phyloP scores from a whole-genome alignment of 2,329 filamentous ascomycete genomes.

The Hirsutella thompsonii region DNA sequence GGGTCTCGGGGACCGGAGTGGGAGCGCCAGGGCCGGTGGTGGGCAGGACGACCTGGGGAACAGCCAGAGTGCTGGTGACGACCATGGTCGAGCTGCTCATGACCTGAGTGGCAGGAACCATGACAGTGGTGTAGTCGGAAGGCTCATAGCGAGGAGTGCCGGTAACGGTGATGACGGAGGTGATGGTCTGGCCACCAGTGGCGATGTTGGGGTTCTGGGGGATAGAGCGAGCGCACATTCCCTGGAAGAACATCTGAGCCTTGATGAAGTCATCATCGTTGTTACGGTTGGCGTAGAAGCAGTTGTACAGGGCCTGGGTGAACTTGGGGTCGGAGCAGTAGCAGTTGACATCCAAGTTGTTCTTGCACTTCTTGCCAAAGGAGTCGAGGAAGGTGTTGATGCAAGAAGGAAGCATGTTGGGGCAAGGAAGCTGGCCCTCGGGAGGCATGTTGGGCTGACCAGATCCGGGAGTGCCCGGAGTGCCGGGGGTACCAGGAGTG shows the following conservation, averaged over 20 bases:
- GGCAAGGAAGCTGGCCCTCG: slow-evolving; percentile 39
- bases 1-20: slow-evolving; percentile 5
- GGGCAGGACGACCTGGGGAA: slow-evolving; percentile 37
- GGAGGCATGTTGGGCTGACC: too few relatives aligned
- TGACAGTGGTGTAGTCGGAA: slow-evolving; percentile 37
- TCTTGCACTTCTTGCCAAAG: slow-evolving; percentile 50
- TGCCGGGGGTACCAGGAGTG: too few relatives aligned
- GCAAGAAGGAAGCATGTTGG: slow-evolving; percentile 69
- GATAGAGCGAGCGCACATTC: slow-evolving; percentile 72
- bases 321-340: slow-evolving; percentile 75
- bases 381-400: slow-evolving; percentile 79
- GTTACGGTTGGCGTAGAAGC: slow-evolving; percentile 65
- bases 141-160: slow-evolving; percentile 36
- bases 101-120: slow-evolving; percentile 32
- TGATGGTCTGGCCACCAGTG: slow-evolving; percentile 56
- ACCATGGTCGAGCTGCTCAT: slow-evolving; percentile 33
- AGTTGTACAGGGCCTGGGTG: slow-evolving; percentile 67
- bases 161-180: slow-evolving; percentile 44
- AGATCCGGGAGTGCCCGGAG: too few relatives aligned
- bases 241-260: slow-evolving; percentile 75
- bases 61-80: slow-evolving; percentile 37
- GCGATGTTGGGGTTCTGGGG: slow-evolving; percentile 73
- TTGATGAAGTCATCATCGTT: slow-evolving; percentile 52
- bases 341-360: slow-evolving; percentile 74
- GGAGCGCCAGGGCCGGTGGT: slow-evolving; percentile 7